phyloP scores from a whole-genome alignment of 768 basidiomycete genomes.

The Russula griseocarnosa region DNA sequence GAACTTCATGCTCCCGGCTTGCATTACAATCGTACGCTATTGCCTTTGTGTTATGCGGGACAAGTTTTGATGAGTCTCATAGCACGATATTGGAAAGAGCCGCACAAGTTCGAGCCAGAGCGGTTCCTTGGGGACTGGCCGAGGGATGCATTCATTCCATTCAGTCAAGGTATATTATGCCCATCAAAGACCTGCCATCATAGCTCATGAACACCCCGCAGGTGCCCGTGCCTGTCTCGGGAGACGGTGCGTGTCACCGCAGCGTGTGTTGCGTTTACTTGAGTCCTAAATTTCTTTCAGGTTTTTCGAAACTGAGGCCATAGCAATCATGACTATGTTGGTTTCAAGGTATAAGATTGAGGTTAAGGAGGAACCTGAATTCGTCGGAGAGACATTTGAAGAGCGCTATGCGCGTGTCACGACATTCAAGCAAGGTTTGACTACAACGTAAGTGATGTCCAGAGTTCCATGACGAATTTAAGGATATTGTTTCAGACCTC shows the following conservation, averaged over 20 bases:
- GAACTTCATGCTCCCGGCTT: constrained; percentile 39
- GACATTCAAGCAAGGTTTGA: background rate
- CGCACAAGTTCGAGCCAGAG: constrained; percentile 43
- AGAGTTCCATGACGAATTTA: background rate
- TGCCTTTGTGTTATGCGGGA: too few species aligned
- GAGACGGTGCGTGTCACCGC: constrained; percentile 23
- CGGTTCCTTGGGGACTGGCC: constrained; percentile 37
- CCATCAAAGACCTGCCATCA: background rate
- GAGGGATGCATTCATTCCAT: constrained; percentile 36
- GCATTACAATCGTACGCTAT: constrained; percentile 47
- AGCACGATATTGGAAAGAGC: constrained; percentile 57
- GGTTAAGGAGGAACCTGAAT: background rate
- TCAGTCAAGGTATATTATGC: constrained; percentile 28
- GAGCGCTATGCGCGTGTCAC: background rate
- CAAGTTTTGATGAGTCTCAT: background rate
- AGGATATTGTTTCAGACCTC: background rate
- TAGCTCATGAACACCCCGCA: background rate
- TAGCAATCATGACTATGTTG: background rate
- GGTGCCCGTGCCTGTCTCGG: constrained; percentile 29
- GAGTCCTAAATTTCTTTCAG: background rate
- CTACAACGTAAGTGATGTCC: background rate
- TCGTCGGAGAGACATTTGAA: background rate
- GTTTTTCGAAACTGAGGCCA: background rate
- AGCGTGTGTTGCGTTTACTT: background rate
- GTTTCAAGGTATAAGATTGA: background rate